Evolutionary conservation across 495 filamentous ascomycete species (phyloP), one percentile per base, ranked within the genome.

Genomic region (Penicillium turbatum): DNA sequence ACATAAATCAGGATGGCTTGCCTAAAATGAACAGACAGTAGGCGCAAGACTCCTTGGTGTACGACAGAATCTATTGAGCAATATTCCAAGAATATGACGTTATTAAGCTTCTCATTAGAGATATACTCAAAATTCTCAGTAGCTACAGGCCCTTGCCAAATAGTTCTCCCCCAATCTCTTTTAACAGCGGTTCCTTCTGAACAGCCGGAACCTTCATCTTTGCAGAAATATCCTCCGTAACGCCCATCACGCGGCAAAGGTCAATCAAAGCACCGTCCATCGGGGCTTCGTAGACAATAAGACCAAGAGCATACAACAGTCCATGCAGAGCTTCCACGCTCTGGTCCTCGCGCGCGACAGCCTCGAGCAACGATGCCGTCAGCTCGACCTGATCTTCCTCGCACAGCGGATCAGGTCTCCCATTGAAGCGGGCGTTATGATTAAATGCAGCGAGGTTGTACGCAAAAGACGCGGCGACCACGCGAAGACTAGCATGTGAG

Each of bases 391-490:
- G 86, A 48, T 85, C 80, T 8, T 73, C 80, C 50, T 89, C 86
- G 0, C 80, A 63, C 3, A 97, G 66, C 1, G 74, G 70, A 29
- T 91, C 86, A 2, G 75, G 68, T 4, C 78, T 65, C 7, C 79
- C 75, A 15, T 80, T 75, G 15, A 77, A 75, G 21, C 90, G 81
- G 34, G 79, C 70, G 42, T 80, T 79, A 62, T 85, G 84, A 60
- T 91, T 89, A 8, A 83, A 77, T 8, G 79, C 68, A 0, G 89
- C 81, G 3, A 97, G 66, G 53, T 97, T 96, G 69, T 92, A 92
- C 1, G 88, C 80, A n/a, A 97, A 70, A 1, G 86, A 86, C 13
- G 90, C 80, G 0, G 91, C 89, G 6, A 89, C 86, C 12, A 90
- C 87, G 29, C 92, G 85, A 17, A 83, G 70, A 66, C 53, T 76